These are phyloP conservation scores for Pyronema domesticum DNA, from an alignment of 495 filamentous ascomycete genomes.

Conservation along the genomic window DNA sequence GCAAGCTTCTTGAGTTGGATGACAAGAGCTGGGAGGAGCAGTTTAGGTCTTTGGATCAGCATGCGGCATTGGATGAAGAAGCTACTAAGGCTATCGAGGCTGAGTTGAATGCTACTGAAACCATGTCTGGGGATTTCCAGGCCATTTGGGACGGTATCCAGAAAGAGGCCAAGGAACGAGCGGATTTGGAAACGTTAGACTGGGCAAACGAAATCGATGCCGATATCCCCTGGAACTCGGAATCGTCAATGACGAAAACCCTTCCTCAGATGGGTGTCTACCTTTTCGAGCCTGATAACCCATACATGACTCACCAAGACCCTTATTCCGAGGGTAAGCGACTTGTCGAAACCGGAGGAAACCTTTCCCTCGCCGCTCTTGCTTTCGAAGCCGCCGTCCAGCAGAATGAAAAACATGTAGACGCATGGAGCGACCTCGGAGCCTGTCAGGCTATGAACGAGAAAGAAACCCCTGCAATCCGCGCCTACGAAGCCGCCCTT, in stretches of 20 bases:
- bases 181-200: conserved; percentile 27
- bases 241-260: conserved; percentile 20
- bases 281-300: conserved; percentile 83
- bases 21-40: conserved; percentile 91
- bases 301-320: conserved; percentile 55
- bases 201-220: conserved; percentile 23
- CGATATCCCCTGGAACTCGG: conserved; percentile 17
- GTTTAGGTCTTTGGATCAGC: conserved; percentile 55
- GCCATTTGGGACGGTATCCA: conserved; percentile 73
- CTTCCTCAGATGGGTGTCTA: conserved; percentile 52
- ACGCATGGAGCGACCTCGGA: conserved; percentile 85
- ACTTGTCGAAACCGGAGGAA: conserved; percentile 81
- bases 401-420: conserved; percentile 67
- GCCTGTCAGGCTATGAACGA: conserved; percentile 92
- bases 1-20: conserved; percentile 87
- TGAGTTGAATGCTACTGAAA: conserved; percentile 58
- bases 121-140: conserved; percentile 67
- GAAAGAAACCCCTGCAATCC: conserved; percentile 93
- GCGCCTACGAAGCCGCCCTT: conserved; percentile 82
- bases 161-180: conserved; percentile 43
- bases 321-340: conserved; percentile 81
- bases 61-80: conserved; percentile 43
- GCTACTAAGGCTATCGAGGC: conserved; percentile 64
- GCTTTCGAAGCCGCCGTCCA: conserved; percentile 96
- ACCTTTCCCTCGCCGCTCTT: conserved; percentile 79